Conservation (phyloP, 169 alveolate genomes). For the Plasmodium gonderi region DNA sequence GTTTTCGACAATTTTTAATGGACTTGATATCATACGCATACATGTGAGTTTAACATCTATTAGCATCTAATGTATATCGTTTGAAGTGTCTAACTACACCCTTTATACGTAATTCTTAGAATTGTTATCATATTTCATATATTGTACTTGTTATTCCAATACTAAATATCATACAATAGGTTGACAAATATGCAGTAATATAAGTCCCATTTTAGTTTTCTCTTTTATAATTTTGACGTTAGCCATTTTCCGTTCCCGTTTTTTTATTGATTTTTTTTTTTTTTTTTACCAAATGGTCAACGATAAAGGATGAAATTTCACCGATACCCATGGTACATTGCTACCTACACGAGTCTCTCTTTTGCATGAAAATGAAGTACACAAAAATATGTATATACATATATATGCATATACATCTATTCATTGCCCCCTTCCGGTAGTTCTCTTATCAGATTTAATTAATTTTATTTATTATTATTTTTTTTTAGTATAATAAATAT, state of each 20-base stretch:
- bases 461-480: neutral
- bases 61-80: neutral
- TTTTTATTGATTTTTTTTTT: neutral
- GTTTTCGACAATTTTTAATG: neutral
- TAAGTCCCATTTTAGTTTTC: neutral
- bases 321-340: neutral
- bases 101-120: neutral
- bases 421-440: neutral
- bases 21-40: neutral
- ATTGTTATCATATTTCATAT: neutral
- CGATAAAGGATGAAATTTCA: neutral
- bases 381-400: neutral
- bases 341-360: neutral
- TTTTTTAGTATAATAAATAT: neutral
- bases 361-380: neutral
- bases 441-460: neutral
- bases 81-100: neutral
- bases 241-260: neutral
- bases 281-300: neutral
- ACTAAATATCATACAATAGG: neutral
- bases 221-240: neutral
- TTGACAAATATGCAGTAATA: neutral
- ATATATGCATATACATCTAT: too few species aligned
- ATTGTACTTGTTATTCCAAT: neutral
- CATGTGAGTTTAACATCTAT: neutral